Evolutionary conservation across 176 grass and related monocot species (phyloP).

Genomic region (Pontederia paniculata): DNA sequence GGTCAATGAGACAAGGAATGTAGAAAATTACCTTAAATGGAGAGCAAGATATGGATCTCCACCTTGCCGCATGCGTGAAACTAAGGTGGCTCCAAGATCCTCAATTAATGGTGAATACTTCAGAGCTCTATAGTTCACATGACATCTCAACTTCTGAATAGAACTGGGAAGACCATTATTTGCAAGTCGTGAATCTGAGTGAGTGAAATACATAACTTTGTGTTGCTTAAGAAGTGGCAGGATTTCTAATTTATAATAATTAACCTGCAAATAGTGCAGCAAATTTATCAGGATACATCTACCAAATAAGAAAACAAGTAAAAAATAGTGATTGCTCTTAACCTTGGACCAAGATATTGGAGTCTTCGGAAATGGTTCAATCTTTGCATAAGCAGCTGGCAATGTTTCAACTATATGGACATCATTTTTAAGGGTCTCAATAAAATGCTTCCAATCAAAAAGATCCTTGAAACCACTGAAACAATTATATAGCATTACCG

Average conservation of each 20-base stretch:
- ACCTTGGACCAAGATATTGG: conserved; percentile 99
- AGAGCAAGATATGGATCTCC: conserved; percentile 87
- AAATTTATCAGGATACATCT: conserved; percentile 2
- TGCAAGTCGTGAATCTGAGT: conserved; percentile 93
- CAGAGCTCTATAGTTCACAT: conserved; percentile 79
- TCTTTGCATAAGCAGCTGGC: conserved; percentile 42
- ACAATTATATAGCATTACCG: conserved; percentile 12
- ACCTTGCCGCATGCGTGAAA: conserved; percentile 69
- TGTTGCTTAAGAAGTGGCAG: conserved; percentile 79
- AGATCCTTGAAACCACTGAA: conserved; percentile 96
- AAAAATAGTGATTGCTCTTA: conserved; percentile 6
- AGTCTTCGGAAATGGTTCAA: conserved; percentile 78
- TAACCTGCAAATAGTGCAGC: conserved; percentile 47
- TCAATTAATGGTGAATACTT: conserved; percentile 85
- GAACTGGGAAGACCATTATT: conserved; percentile 89
- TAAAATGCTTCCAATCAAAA: conserved; percentile 96
- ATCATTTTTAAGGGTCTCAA: conserved; percentile 86
- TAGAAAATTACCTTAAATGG: conserved; percentile 74
- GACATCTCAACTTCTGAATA: conserved; percentile 92
- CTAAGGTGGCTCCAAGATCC: conserved; percentile 64
- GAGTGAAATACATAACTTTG: conserved; percentile 95
- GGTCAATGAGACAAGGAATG: conserved; percentile 6
- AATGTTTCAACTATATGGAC: conserved; percentile 87
- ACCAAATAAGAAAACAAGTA: background rate
- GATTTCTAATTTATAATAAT: conserved; percentile 88